A percentile compares a stretch with the other conserved stretches of the same genome.
Evolutionary conservation across 2,329 filamentous ascomycete species (phyloP).

Genomic region (Cladosporium sp.): DNA sequence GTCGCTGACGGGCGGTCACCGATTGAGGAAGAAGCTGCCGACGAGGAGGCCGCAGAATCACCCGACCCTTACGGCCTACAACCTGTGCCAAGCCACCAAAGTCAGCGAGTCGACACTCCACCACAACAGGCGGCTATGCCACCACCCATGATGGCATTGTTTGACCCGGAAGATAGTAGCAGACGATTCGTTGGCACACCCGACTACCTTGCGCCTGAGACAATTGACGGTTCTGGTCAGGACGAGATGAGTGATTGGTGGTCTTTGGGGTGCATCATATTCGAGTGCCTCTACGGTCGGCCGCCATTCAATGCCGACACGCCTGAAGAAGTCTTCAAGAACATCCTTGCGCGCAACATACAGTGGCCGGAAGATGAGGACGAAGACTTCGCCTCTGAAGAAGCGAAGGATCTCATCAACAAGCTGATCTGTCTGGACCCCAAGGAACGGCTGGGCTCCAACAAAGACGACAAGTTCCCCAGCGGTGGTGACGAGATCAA

Average conservation of each 20-base stretch:
- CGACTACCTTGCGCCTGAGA: slow-evolving; percentile 94
- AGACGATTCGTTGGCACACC: slow-evolving; percentile 94
- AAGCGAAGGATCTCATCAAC: slow-evolving; percentile 93
- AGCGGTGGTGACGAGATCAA: slow-evolving; percentile 90
- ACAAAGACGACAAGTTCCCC: slow-evolving; percentile 73
- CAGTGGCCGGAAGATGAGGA: slow-evolving; percentile 88
- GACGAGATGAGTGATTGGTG: slow-evolving; percentile 99
- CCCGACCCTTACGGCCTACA: slow-evolving; percentile 72
- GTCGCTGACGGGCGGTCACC: slow-evolving; percentile 55
- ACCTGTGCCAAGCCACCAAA: slow-evolving; percentile 50
- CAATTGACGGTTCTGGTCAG: slow-evolving; percentile 89
- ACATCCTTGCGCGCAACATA: slow-evolving; percentile 84
- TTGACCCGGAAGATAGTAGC: slow-evolving; percentile 90
- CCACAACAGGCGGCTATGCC: slow-evolving; percentile 71
- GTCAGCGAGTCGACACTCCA: slow-evolving; percentile 44
- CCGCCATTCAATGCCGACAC: slow-evolving; percentile 90
- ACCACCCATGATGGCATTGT: slow-evolving; percentile 86
- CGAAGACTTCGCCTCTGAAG: slow-evolving; percentile 63
- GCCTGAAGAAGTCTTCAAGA: slow-evolving; percentile 92
- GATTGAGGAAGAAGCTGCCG: slow-evolving; percentile 71
- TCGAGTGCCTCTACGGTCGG: slow-evolving; percentile 89
- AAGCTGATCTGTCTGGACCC: slow-evolving; percentile 83
- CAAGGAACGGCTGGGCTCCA: slow-evolving; percentile 75
- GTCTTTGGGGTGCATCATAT: slow-evolving; percentile 97
- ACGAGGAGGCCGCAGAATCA: slow-evolving; percentile 63